These are phyloP conservation scores for Termitomyces sp. DNA, from an alignment of 768 basidiomycete species.

Conservation along the genomic window DNA sequence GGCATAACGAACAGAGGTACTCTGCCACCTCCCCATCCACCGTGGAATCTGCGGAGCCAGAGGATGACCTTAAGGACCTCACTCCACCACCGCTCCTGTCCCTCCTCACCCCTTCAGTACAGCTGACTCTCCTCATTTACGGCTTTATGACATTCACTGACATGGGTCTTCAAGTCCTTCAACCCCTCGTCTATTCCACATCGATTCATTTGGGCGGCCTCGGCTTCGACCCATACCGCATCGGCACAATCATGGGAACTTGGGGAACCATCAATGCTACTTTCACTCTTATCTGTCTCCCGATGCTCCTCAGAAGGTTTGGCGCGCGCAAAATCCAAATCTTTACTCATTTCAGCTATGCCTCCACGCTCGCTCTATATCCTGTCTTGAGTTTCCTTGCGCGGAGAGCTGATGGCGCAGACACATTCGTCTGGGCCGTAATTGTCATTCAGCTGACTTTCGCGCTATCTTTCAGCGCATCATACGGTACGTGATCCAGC, in stretches of 20 bases:
- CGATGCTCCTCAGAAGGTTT: constrained; percentile 41
- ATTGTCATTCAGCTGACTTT: constrained; percentile 27
- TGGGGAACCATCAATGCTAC: constrained; percentile 49
- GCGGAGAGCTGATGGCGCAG: constrained; percentile 25
- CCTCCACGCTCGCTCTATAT: constrained; percentile 23
- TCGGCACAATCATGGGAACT: constrained; percentile 53
- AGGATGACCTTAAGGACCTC: neutral
- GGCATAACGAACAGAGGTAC: constrained; percentile 3
- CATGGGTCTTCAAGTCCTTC: constrained; percentile 29
- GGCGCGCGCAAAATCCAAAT: constrained; percentile 50
- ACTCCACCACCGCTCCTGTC: constrained; percentile 16
- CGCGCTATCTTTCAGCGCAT: constrained; percentile 22
- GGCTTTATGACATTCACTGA: constrained; percentile 31
- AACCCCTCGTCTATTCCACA: constrained; percentile 48
- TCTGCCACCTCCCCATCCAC: constrained; percentile 2
- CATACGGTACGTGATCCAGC: constrained; percentile 28
- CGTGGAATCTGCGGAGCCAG: constrained; percentile 2
- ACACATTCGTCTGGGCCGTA: constrained; percentile 24
- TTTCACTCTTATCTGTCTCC: constrained; percentile 49
- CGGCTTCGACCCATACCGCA: constrained; percentile 54
- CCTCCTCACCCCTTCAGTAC: constrained; percentile 24
- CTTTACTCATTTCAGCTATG: constrained; percentile 21
- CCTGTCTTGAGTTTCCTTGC: constrained; percentile 31
- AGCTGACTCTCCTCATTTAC: constrained; percentile 26
- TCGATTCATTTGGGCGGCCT: constrained; percentile 59